Evolutionary conservation across 106 monocot species (phyloP).

Genomic region (Phalaenopsis equestris): DNA sequence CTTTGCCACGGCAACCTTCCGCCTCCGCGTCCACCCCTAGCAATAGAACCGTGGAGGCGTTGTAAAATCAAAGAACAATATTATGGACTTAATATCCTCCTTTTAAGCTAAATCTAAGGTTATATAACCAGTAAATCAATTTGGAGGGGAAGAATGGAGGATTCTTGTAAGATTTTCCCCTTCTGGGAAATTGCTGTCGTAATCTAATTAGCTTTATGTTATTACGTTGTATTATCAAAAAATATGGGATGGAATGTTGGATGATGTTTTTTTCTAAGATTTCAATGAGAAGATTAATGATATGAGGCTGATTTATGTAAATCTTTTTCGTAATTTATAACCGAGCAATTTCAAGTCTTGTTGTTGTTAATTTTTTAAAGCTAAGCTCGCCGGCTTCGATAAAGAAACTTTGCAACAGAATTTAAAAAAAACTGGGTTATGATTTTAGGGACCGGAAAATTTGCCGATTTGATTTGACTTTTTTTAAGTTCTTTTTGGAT

Average conservation of each 20-base stretch:
- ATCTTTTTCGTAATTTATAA: background rate
- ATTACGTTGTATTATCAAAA: background rate
- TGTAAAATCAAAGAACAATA: background rate
- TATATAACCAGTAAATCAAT: background rate
- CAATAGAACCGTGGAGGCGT: slow-evolving; percentile 7
- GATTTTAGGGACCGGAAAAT: too few relatives aligned
- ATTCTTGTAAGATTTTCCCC: background rate
- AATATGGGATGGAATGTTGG: background rate
- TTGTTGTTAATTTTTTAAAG: too few relatives aligned
- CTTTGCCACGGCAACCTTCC: background rate
- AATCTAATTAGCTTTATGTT: background rate
- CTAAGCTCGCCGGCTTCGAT: too few relatives aligned
- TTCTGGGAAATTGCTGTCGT: background rate
- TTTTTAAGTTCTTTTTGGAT: too few relatives aligned
- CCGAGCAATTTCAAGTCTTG: too few relatives aligned
- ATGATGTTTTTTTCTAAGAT: background rate
- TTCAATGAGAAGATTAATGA: background rate
- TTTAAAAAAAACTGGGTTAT: too few relatives aligned
- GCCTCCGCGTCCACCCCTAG: background rate
- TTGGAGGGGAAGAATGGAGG: background rate
- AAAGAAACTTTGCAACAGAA: too few relatives aligned
- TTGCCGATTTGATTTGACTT: too few relatives aligned
- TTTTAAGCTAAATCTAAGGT: background rate
- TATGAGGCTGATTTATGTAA: background rate
- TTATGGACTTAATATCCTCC: background rate